Base-by-base conservation (phyloP, 1,284 basidiomycete species). In the Rhodotorula sp. region DNA sequence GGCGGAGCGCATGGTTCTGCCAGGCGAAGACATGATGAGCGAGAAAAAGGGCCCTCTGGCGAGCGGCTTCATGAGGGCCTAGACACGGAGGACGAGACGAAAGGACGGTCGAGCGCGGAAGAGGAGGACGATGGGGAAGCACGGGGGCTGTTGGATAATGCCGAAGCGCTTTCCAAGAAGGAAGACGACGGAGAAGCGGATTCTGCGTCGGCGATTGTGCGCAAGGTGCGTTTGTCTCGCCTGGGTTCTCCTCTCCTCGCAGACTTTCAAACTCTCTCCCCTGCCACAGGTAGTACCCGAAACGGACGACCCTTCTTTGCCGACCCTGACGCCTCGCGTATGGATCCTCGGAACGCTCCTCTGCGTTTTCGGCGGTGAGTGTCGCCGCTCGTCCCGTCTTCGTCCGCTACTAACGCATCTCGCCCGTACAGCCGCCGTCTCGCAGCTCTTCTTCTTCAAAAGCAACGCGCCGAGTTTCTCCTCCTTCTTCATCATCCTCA, bases 401-500 rank as follows among this genome's bases (percentile, higher is more conserved):
- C 71, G 61, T 58, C 63, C n/a, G n/a, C n/a, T 65, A 30, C 46
- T 20, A 13, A 7, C 64, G 46, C 53, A 58, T 40, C 40, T 31
- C 26, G 53, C 4, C 18, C 48, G 7, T 34, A 9, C 53, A 71
- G 62, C 72, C 22, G 55, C 65, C 46, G 55, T 70, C 52, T 66
- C 61, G 26, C 70, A 71, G 52, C 68, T 71, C 26, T 82, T 82
- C 75, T 82, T 81, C 77, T 82, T 82, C 79, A 82, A 81, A 62
- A 78, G 73, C n/a, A 83, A 83, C 64, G 80, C 82, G 0, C 84
- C 84, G 0, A 79, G 78, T 2, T 85, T 85, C 77, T 83, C 82
- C 47, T 79, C 78, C 30, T 85, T 85, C 79, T 85, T 86, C 77
- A 83, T 85, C 70, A 83, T 85, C 59, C 79, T 86, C 28, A 73